A percentile compares a stretch with the other conserved stretches of the same genome.
phyloP scores from a whole-genome alignment of 2,329 filamentous ascomycete genomes.

The Xylaria sp. region DNA sequence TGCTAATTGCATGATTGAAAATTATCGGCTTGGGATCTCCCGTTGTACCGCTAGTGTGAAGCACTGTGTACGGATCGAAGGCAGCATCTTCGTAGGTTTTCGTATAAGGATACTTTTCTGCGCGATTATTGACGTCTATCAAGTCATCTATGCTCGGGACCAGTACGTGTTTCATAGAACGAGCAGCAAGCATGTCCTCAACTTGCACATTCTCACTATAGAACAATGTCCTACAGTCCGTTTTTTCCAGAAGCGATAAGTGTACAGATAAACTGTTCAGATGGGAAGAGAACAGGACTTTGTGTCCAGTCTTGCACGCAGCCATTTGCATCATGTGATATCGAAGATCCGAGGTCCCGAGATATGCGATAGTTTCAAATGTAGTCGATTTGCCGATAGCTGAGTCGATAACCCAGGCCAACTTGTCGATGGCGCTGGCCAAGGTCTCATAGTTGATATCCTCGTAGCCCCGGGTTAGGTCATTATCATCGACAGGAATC shows the following conservation, averaged over 20 bases:
- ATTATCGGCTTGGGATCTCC: slow-evolving; percentile 38
- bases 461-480: slow-evolving; percentile 42
- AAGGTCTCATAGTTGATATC: slow-evolving; percentile 38
- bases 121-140: slow-evolving; percentile 15
- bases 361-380: slow-evolving; percentile 40
- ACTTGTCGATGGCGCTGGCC: slow-evolving; percentile 41
- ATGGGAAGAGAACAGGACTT: slow-evolving; percentile 42
- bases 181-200: slow-evolving; percentile 36
- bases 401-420: slow-evolving; percentile 40
- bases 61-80: slow-evolving; percentile 36
- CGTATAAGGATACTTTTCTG: slow-evolving; percentile 38
- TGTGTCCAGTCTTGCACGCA: slow-evolving; percentile 42
- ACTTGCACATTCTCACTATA: slow-evolving; percentile 36
- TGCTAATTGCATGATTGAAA: slow-evolving; percentile 29
- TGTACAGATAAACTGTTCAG: slow-evolving; percentile 40
- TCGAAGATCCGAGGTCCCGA: slow-evolving; percentile 39
- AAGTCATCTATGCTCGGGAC: slow-evolving; percentile 39
- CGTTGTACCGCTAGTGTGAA: slow-evolving; percentile 43
- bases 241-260: slow-evolving; percentile 39
- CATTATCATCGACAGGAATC: slow-evolving; percentile 41
- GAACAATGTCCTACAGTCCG: slow-evolving; percentile 38
- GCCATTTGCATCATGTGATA: slow-evolving; percentile 45
- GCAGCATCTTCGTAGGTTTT: slow-evolving; percentile 41
- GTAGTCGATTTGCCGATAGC: slow-evolving; percentile 36
- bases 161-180: slow-evolving; percentile 35